A percentile compares a stretch with the other conserved stretches of the same genome.
Evolutionary conservation across 176 grass and related monocot genomes (phyloP).

Genomic region (Cenchrus fungigraminus): DNA sequence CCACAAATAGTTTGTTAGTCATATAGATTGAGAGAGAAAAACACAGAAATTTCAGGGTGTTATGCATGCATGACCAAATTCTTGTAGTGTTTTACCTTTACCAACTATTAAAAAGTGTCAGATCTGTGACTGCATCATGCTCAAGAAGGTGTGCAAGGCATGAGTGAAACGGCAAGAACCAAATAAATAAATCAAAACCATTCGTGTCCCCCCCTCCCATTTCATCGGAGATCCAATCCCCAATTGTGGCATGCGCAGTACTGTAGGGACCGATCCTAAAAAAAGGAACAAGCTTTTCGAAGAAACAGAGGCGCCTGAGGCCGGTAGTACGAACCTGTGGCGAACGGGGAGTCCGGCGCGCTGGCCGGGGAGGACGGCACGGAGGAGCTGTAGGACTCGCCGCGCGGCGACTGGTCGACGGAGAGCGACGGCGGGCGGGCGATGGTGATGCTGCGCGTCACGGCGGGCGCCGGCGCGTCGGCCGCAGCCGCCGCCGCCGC

Average conservation of each 20-base stretch:
- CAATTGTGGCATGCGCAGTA: background rate
- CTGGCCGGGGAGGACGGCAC: slow-evolving; percentile 62
- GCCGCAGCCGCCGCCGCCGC: background rate
- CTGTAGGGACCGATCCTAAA: background rate
- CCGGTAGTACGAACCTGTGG: slow-evolving; percentile 26
- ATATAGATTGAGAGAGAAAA: background rate
- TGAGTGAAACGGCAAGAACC: background rate
- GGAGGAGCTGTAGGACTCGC: slow-evolving; percentile 50
- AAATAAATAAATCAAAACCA: background rate
- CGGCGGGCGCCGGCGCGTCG: background rate
- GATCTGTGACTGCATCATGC: slow-evolving; percentile 15
- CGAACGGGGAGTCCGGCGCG: slow-evolving; percentile 56
- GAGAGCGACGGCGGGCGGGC: slow-evolving; percentile 45
- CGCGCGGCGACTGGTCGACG: slow-evolving; percentile 27
- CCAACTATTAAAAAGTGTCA: background rate
- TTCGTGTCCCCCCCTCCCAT: background rate
- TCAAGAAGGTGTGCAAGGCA: background rate
- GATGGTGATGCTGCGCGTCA: slow-evolving; percentile 73
- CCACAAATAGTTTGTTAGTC: background rate
- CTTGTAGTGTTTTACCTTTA: background rate
- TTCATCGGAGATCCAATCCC: slow-evolving; percentile 36
- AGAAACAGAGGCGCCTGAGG: background rate
- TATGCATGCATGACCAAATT: background rate
- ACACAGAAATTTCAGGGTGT: background rate
- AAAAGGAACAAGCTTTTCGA: background rate